phyloP scores from a whole-genome alignment of 2,329 filamentous ascomycete genomes.

The Stagonosporopsis tanaceti region DNA sequence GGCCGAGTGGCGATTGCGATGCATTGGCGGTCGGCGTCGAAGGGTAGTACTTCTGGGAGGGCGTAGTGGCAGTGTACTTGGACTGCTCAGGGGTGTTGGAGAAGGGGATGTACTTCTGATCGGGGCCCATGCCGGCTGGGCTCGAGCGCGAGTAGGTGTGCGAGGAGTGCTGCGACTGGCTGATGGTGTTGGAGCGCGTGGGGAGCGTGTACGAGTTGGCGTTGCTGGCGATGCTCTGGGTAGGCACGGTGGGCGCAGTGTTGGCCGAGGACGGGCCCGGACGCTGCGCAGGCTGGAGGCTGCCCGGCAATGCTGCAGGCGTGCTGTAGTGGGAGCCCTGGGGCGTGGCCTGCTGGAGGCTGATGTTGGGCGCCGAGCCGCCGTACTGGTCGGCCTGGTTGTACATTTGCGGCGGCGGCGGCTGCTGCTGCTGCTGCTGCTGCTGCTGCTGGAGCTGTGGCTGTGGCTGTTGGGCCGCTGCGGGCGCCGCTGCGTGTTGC shows the following conservation, averaged over 20 bases:
- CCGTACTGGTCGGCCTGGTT: constrained; percentile 60
- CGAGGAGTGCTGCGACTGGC: constrained; percentile 57
- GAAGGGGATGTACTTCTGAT: constrained; percentile 70
- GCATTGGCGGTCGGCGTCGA: constrained; percentile 63
- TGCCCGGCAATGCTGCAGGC: constrained; percentile 62
- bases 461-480: constrained; percentile 28
- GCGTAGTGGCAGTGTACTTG: constrained; percentile 53
- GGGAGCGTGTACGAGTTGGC: constrained; percentile 69
- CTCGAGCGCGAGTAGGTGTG: constrained; percentile 82
- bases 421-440: constrained; percentile 15
- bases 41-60: constrained; percentile 67
- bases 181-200: constrained; percentile 71
- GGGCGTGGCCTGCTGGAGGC: constrained; percentile 65
- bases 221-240: constrained; percentile 61
- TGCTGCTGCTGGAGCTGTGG: constrained; percentile 21
- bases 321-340: constrained; percentile 56
- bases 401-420: constrained; percentile 49
- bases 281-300: constrained; percentile 64
- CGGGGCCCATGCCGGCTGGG: constrained; percentile 68
- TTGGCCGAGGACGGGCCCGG: constrained; percentile 63
- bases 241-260: constrained; percentile 66
- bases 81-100: constrained; percentile 69
- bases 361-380: constrained; percentile 62
- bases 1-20: constrained; percentile 86
- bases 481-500: constrained; percentile 61